These are phyloP conservation scores for Microdochium nivale DNA, from an alignment of 2,329 filamentous ascomycete species.

Conservation along the genomic window DNA sequence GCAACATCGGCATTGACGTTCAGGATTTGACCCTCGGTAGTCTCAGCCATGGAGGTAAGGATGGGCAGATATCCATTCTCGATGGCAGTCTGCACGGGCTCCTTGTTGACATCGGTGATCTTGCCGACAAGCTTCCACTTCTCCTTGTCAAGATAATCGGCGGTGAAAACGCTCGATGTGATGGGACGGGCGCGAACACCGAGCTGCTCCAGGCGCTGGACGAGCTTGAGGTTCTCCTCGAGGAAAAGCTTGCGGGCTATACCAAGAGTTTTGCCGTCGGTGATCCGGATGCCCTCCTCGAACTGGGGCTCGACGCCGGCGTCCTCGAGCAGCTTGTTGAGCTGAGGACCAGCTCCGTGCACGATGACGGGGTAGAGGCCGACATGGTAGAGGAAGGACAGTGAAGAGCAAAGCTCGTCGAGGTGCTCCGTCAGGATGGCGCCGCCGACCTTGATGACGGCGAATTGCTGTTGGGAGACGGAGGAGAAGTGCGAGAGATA, in stretches of 20 bases:
- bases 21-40: slow-evolving; percentile 79
- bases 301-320: slow-evolving; percentile 93
- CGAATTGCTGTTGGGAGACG: slow-evolving; percentile 93
- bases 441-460: slow-evolving; percentile 95
- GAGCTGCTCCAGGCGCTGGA: slow-evolving; percentile 81
- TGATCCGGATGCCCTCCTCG: slow-evolving; percentile 91
- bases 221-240: slow-evolving; percentile 88
- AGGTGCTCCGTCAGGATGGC: slow-evolving; percentile 93
- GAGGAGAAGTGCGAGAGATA: slow-evolving; percentile 97
- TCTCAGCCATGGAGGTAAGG: slow-evolving; percentile 93
- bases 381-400: slow-evolving; percentile 90
- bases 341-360: slow-evolving; percentile 88
- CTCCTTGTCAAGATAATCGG: slow-evolving; percentile 91
- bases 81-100: slow-evolving; percentile 84
- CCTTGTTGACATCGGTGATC: slow-evolving; percentile 86
- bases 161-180: slow-evolving; percentile 80
- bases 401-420: slow-evolving; percentile 78
- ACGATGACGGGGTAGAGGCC: slow-evolving; percentile 93
- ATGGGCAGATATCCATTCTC: slow-evolving; percentile 87
- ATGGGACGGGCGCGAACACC: slow-evolving; percentile 85
- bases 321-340: slow-evolving; percentile 83
- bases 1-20: slow-evolving; percentile 98
- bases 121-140: slow-evolving; percentile 95
- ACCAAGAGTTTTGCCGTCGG: slow-evolving; percentile 87
- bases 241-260: slow-evolving; percentile 89